Percentiles rank a stretch among this genome's conserved stretches.
Conservation (phyloP, 768 basidiomycete species). For the Phaffia australis region DNA sequence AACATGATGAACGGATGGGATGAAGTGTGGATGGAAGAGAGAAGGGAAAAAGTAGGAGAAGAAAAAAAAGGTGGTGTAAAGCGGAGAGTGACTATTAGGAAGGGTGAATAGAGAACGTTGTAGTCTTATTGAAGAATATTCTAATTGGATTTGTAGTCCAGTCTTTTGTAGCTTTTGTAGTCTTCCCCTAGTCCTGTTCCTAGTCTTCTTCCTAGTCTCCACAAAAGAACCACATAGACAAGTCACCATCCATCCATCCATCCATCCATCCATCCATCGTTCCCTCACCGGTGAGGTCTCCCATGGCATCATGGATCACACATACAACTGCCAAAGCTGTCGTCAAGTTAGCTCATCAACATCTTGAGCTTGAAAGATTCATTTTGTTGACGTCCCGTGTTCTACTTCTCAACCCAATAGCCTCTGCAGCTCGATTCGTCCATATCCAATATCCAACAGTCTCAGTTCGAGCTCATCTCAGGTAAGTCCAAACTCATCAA, state of each 20-base stretch:
- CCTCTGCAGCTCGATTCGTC: slow-evolving; percentile 17
- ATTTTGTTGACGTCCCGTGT: neutral
- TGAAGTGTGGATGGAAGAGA: neutral
- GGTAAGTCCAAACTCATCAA: no score
- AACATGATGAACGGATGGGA: slow-evolving; percentile 4
- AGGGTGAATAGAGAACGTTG: neutral
- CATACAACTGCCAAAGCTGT: slow-evolving; percentile 22
- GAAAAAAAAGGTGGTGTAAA: neutral
- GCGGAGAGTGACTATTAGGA: neutral
- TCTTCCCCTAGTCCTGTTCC: no score
- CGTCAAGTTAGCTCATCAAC: slow-evolving; percentile 8
- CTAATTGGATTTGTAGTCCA: no score
- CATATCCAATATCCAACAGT: slow-evolving; percentile 8
- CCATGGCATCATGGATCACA: neutral
- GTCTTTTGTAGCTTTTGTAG: no score
- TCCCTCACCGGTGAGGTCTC: neutral
- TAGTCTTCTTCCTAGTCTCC: no score
- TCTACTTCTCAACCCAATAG: neutral
- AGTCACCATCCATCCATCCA: no score
- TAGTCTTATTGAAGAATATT: neutral
- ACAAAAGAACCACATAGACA: no score
- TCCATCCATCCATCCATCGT: neutral
- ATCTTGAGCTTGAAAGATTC: neutral
- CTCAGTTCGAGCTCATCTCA: slow-evolving; percentile 17
- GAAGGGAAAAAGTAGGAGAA: neutral